Percentiles rank a stretch among this genome's conserved stretches.
These are phyloP conservation scores for Phaeophleospora eucalypticola DNA, from an alignment of 2,329 filamentous ascomycete genomes.

Conservation along the genomic window DNA sequence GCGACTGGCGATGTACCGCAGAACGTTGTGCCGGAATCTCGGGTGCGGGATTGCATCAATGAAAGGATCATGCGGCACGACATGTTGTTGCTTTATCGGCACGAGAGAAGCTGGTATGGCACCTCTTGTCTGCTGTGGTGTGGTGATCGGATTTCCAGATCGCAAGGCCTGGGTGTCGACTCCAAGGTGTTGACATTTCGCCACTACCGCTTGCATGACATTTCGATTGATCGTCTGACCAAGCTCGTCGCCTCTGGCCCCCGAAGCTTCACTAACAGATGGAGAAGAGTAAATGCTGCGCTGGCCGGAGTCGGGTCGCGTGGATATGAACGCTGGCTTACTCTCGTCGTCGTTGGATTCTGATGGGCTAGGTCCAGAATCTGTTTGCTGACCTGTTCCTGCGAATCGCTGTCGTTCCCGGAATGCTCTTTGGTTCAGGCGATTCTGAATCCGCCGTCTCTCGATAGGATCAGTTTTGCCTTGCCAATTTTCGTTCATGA, in stretches of 20 bases:
- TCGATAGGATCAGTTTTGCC: slow-evolving; percentile 30
- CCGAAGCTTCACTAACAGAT: background rate
- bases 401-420: slow-evolving; percentile 27
- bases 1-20: slow-evolving; percentile 23
- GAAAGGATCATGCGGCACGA: slow-evolving; percentile 27
- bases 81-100: slow-evolving; percentile 27
- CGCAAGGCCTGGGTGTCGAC: slow-evolving; percentile 20
- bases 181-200: slow-evolving; percentile 25
- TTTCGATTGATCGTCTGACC: slow-evolving; percentile 31
- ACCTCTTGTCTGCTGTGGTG: slow-evolving; percentile 6
- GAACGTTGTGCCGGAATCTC: slow-evolving; percentile 28
- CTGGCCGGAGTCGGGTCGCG: too few species aligned
- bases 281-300: too few species aligned
- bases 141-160: slow-evolving; percentile 13
- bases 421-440: slow-evolving; percentile 32
- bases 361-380: background rate
- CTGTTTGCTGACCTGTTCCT: background rate
- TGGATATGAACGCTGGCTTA: too few species aligned
- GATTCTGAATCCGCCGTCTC: slow-evolving; percentile 31
- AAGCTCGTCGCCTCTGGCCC: slow-evolving; percentile 22
- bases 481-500: slow-evolving; percentile 30
- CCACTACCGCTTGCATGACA: slow-evolving; percentile 23
- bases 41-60: slow-evolving; percentile 29
- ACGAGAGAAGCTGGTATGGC: slow-evolving; percentile 20
- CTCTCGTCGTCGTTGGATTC: background rate